phyloP scores from a whole-genome alignment of 176 grass and related monocot species.

The Saccharum spontaneum region DNA sequence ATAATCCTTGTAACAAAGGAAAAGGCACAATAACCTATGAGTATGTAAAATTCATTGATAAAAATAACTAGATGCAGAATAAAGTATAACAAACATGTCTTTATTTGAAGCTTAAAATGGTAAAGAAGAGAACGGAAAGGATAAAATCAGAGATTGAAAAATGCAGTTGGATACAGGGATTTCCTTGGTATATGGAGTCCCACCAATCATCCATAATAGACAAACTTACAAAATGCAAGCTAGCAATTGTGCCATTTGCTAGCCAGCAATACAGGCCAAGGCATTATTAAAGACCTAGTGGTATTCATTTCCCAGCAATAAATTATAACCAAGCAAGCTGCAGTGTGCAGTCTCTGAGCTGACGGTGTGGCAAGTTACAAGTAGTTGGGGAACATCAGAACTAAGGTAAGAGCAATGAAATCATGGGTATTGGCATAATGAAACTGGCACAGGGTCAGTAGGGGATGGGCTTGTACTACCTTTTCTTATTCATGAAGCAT shows the following conservation, averaged over 20 bases:
- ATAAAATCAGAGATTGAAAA: neutral
- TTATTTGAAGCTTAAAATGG: conserved; percentile 8
- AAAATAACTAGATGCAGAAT: neutral
- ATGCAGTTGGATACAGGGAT: neutral
- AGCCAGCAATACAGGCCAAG: neutral
- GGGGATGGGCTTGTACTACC: too few relatives aligned
- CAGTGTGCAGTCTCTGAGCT: neutral
- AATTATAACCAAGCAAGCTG: neutral
- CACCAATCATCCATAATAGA: conserved; percentile 2
- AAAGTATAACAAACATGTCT: neutral
- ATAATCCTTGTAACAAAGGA: neutral
- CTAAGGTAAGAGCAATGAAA: neutral
- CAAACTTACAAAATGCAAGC: neutral
- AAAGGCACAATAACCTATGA: neutral
- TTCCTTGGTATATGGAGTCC: neutral
- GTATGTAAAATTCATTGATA: neutral
- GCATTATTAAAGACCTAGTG: neutral
- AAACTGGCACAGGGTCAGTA: neutral
- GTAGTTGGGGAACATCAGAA: neutral
- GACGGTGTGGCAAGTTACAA: neutral
- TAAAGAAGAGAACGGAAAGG: neutral
- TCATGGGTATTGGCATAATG: neutral
- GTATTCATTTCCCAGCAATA: neutral
- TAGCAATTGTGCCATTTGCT: neutral
- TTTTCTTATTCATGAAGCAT: neutral